phyloP scores from a whole-genome alignment of 495 filamentous ascomycete species.

The Penicillium flavigenum region DNA sequence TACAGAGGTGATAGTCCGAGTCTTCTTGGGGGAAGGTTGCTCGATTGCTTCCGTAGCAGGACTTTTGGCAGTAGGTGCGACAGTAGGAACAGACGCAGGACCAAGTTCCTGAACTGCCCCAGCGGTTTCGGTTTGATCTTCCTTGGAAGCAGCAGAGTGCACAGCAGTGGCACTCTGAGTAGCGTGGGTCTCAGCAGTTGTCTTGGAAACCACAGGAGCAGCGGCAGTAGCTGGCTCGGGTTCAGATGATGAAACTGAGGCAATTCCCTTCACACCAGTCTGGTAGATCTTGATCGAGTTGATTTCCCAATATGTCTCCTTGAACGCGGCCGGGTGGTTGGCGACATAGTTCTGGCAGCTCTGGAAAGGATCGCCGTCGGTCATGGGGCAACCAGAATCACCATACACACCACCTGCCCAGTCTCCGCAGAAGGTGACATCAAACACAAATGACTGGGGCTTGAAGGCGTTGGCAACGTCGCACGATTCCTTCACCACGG shows the following conservation, averaged over 20 bases:
- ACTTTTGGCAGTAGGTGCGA: neutral
- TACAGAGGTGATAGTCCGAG: slow-evolving; percentile 8
- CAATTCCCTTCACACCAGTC: slow-evolving; percentile 24
- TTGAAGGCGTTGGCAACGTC: slow-evolving; percentile 65
- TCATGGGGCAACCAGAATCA: slow-evolving; percentile 39
- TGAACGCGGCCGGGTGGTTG: slow-evolving; percentile 58
- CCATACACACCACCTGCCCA: slow-evolving; percentile 71
- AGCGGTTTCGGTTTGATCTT: neutral
- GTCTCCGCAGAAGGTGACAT: slow-evolving; percentile 85
- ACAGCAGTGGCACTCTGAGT: neutral
- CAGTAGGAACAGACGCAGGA: neutral
- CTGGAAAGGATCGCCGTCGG: slow-evolving; percentile 35
- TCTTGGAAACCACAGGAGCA: slow-evolving; percentile 1
- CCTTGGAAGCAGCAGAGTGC: neutral
- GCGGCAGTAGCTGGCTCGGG: neutral
- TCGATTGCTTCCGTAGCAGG: neutral
- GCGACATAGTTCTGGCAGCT: slow-evolving; percentile 67
- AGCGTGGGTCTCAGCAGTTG: slow-evolving; percentile 6
- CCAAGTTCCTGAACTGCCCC: slow-evolving; percentile 1
- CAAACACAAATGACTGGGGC: slow-evolving; percentile 72
- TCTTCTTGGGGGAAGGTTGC: slow-evolving; percentile 2
- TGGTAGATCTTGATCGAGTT: slow-evolving; percentile 68
- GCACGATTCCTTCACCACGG: slow-evolving; percentile 62
- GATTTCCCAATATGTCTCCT: slow-evolving; percentile 68
- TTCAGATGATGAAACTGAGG: slow-evolving; percentile 5